phyloP scores from a whole-genome alignment of 345 rosid genomes.

The Aquilaria malaccensis region DNA sequence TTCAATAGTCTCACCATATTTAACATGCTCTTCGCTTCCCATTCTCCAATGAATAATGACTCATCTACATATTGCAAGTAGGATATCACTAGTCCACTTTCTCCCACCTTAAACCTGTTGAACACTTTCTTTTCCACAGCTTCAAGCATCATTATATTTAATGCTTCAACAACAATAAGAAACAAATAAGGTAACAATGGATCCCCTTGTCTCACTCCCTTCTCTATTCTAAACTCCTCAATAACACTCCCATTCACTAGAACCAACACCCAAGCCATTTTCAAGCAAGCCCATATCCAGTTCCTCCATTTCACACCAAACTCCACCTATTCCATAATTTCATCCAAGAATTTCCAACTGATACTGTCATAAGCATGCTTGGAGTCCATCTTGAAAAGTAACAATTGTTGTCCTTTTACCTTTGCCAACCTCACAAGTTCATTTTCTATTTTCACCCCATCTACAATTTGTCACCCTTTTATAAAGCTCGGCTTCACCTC shows the following conservation, averaged over 20 bases:
- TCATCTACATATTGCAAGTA: background rate
- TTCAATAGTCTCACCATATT: too few species aligned
- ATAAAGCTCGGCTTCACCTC: background rate
- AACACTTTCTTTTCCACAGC: background rate
- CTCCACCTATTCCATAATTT: background rate
- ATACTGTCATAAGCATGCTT: background rate
- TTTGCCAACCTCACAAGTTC: background rate
- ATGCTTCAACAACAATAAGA: background rate
- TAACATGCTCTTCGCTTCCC: background rate
- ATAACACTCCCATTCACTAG: background rate
- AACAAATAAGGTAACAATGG: background rate
- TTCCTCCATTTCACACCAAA: background rate
- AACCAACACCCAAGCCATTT: background rate
- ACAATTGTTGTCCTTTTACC: background rate
- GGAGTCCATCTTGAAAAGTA: background rate
- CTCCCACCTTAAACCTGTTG: background rate
- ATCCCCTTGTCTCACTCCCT: background rate
- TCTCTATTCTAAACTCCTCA: background rate
- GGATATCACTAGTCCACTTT: background rate
- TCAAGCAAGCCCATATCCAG: background rate
- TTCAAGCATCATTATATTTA: background rate
- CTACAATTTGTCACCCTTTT: background rate
- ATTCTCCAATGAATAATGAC: background rate
- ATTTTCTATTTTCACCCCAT: background rate
- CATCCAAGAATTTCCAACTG: background rate